phyloP scores from a whole-genome alignment of 2,329 filamentous ascomycete genomes.

The Diplodia mutila region DNA sequence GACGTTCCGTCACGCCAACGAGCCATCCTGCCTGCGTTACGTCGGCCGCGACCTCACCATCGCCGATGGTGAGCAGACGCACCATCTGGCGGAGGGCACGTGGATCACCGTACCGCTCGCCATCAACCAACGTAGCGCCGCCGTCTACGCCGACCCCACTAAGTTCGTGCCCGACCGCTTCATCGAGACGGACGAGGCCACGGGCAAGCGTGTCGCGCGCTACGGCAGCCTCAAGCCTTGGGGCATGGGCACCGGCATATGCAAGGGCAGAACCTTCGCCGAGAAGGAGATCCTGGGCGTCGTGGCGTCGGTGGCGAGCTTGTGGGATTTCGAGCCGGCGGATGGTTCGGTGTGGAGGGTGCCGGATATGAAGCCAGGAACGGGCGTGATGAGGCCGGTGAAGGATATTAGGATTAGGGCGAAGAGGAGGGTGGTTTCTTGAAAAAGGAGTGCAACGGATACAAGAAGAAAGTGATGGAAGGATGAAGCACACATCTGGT shows the following conservation, averaged over 20 bases:
- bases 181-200: slow-evolving; percentile 22
- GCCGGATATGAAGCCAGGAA: slow-evolving; percentile 25
- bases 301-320: slow-evolving; percentile 55
- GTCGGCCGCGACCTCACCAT: slow-evolving; percentile 39
- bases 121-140: slow-evolving; percentile 19
- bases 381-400: slow-evolving; percentile 25
- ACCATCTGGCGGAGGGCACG: slow-evolving; percentile 1
- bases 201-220: slow-evolving; percentile 23
- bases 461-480: too few species aligned
- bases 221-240: slow-evolving; percentile 28
- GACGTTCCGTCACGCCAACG: slow-evolving; percentile 39
- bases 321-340: slow-evolving; percentile 60
- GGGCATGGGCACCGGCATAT: slow-evolving; percentile 52
- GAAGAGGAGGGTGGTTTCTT: slow-evolving; percentile 5
- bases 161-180: slow-evolving; percentile 27
- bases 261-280: slow-evolving; percentile 55
- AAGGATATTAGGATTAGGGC: slow-evolving; percentile 7
- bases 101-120: slow-evolving; percentile 19
- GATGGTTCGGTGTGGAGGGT: slow-evolving; percentile 26
- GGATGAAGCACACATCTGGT: not conserved
- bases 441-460: too few species aligned
- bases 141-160: slow-evolving; percentile 22
- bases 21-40: slow-evolving; percentile 24
- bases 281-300: slow-evolving; percentile 56
- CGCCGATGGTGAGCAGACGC: slow-evolving; percentile 33